Base-by-base conservation (phyloP, 108 stramenopile genomes). In the Skeletonema grethae region DNA sequence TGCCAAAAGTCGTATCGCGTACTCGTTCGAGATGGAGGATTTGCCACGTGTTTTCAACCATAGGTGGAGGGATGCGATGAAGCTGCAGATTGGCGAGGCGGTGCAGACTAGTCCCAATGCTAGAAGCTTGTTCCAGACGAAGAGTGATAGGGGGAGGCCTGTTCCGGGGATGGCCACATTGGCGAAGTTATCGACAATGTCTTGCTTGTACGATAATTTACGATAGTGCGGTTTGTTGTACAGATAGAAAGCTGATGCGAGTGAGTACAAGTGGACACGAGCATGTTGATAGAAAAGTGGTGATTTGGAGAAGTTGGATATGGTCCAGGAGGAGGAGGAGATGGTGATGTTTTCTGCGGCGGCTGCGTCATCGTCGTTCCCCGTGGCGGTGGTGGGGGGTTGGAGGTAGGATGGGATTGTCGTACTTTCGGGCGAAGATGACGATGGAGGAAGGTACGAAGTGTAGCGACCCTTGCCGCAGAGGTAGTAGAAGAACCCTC, bases 121-220 rank as follows among this genome's bases (percentile, higher is more conserved):
- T 12, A 77, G 9, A 5, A 76, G 35, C 35, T 76, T 61, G n/a
- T 53, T 73, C 1, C 78, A 60, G 32, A 86, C 94, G 59, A 97
- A 83, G 7, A 84, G 11, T 28, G 83, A 85, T 5, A 99, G 69
- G 1, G 97, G 95, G 3, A 98, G 63, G 39, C 98, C 98, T 10
- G 97, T 99, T 56, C 98, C 94, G 0, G 98, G 98, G 66, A 99
- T 88, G 58, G 98, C 98, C 46, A 99, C 98, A 70, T 99, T 99
- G 39, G 92, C 82, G 28, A 99, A 79, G 66, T 99, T 99, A 72
- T 97, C 94, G 53, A 90, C 24, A 41, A 97, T 48, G 71, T 98
- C 98, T 15, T 86, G 83, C 4, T 88, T 82, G 79, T 95, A 98
- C 20, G 93, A 83, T 8, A 84, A 72, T 63, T 92, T 96, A 39